A percentile compares a stretch with the other conserved stretches of the same genome.
phyloP scores from a whole-genome alignment of 2,329 filamentous ascomycete species.

The Penicillium olsonii region DNA sequence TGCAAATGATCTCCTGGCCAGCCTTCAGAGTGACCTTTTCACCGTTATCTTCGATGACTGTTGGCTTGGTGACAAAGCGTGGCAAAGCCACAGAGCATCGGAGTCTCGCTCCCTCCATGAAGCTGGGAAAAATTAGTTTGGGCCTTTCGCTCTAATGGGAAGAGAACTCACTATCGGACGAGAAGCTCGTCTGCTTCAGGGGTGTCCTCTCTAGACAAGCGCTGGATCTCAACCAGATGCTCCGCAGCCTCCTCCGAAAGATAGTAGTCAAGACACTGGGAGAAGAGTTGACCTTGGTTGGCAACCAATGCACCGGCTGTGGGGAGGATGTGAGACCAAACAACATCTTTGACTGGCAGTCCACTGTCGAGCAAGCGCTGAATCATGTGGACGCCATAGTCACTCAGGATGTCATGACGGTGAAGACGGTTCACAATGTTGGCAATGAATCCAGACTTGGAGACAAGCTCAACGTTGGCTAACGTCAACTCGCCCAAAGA shows the following conservation, averaged over 20 bases:
- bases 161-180: slow-evolving; percentile 50
- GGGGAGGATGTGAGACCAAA: slow-evolving; percentile 60
- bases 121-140: slow-evolving; percentile 28
- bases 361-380: slow-evolving; percentile 52
- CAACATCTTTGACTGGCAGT: slow-evolving; percentile 51
- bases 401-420: slow-evolving; percentile 45
- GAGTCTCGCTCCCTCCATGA: slow-evolving; percentile 44
- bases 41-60: slow-evolving; percentile 37
- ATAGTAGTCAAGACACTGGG: slow-evolving; percentile 60
- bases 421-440: slow-evolving; percentile 45
- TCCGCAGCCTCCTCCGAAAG: slow-evolving; percentile 51
- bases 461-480: slow-evolving; percentile 50
- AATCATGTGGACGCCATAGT: slow-evolving; percentile 60
- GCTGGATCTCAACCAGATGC: slow-evolving; percentile 52
- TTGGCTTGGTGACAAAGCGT: slow-evolving; percentile 35
- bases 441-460: slow-evolving; percentile 43
- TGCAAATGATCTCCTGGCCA: slow-evolving; percentile 38
- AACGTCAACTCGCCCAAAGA: slow-evolving; percentile 53
- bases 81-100: slow-evolving; percentile 41
- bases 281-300: slow-evolving; percentile 61
- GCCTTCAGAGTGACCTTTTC: slow-evolving; percentile 35
- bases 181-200: slow-evolving; percentile 51
- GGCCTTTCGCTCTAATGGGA: not conserved
- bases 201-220: slow-evolving; percentile 48
- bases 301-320: slow-evolving; percentile 59